Conservation (phyloP, 306 rosid genomes). For the Prunus mira region DNA sequence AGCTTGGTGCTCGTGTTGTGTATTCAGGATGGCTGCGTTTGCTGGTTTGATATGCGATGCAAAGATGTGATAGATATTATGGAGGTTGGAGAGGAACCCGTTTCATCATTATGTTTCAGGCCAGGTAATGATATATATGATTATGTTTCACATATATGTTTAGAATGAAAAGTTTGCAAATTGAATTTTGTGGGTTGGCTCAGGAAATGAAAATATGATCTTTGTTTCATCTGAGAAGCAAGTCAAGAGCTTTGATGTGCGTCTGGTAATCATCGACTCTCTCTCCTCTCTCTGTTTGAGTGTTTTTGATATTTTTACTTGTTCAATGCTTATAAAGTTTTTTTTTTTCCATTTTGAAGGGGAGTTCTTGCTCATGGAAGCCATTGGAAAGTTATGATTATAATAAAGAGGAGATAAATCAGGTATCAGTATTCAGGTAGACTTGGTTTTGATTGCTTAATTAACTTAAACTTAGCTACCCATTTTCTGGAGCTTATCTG, state of each 20-base stretch:
- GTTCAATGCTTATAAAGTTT: background rate
- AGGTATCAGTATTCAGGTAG: conserved; percentile 40
- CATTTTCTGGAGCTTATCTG: conserved; percentile 1
- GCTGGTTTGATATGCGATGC: conserved; percentile 97
- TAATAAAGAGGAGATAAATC: conserved; percentile 93
- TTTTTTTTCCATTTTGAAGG: conserved; percentile 43
- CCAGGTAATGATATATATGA: conserved; percentile 35
- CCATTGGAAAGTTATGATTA: conserved; percentile 63
- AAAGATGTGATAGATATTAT: conserved; percentile 50
- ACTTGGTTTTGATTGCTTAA: background rate
- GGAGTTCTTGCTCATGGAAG: conserved; percentile 44
- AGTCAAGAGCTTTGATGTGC: conserved; percentile 82
- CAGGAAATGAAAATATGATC: conserved; percentile 78
- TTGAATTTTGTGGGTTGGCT: conserved; percentile 30
- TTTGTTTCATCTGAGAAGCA: conserved; percentile 77
- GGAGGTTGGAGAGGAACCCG: conserved; percentile 66
- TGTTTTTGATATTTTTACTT: background rate
- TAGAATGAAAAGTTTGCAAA: background rate
- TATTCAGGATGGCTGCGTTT: conserved; percentile 74
- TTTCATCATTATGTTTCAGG: conserved; percentile 72
- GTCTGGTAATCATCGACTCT: conserved; percentile 53
- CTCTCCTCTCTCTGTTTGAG: background rate
- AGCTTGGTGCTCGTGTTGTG: background rate
- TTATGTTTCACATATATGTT: too few species aligned
- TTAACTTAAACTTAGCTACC: background rate